Percentiles rank a stretch among this genome's conserved stretches.
These are phyloP conservation scores for Russula ochroleuca DNA, from an alignment of 768 basidiomycete species.

Conservation along the genomic window DNA sequence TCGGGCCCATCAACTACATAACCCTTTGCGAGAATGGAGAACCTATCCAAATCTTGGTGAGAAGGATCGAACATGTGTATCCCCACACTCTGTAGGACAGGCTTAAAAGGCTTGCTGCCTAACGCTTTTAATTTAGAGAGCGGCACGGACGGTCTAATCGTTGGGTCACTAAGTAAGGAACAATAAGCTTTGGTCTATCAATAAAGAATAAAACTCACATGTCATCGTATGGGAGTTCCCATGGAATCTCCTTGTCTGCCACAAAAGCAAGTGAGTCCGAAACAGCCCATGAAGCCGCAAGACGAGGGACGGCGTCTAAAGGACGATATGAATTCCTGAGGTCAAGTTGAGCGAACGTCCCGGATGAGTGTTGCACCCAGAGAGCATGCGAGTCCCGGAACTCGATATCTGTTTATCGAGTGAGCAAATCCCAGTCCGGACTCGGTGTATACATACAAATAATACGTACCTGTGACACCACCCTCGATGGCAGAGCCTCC, in stretches of 20 bases:
- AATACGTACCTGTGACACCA: slow-evolving; percentile 60
- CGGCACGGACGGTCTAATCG: slow-evolving; percentile 31
- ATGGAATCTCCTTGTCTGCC: slow-evolving; percentile 45
- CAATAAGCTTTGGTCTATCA: not conserved
- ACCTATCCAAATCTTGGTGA: slow-evolving; percentile 44
- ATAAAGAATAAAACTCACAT: slow-evolving; percentile 36
- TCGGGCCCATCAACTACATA: slow-evolving; percentile 54
- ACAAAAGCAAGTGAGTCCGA: slow-evolving; percentile 64
- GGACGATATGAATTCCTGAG: slow-evolving; percentile 59
- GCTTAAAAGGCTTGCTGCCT: slow-evolving; percentile 52
- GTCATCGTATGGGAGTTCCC: slow-evolving; percentile 80
- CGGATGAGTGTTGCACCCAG: slow-evolving; percentile 70
- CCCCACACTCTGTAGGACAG: slow-evolving; percentile 55
- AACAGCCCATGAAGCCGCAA: slow-evolving; percentile 62
- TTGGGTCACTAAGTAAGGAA: slow-evolving; percentile 40
- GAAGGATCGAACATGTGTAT: slow-evolving; percentile 41
- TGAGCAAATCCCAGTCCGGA: not conserved
- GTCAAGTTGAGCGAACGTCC: slow-evolving; percentile 77
- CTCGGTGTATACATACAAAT: not conserved
- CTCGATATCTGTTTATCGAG: slow-evolving; percentile 47
- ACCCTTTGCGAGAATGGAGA: slow-evolving; percentile 57
- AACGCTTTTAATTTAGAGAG: slow-evolving; percentile 46
- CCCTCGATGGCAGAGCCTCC: slow-evolving; percentile 62
- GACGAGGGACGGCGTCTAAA: slow-evolving; percentile 61
- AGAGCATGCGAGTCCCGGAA: slow-evolving; percentile 69